A percentile compares a stretch with the other conserved stretches of the same genome.
Conservation (phyloP, 768 basidiomycete genomes). For the Candolleomyces eurysporus region DNA sequence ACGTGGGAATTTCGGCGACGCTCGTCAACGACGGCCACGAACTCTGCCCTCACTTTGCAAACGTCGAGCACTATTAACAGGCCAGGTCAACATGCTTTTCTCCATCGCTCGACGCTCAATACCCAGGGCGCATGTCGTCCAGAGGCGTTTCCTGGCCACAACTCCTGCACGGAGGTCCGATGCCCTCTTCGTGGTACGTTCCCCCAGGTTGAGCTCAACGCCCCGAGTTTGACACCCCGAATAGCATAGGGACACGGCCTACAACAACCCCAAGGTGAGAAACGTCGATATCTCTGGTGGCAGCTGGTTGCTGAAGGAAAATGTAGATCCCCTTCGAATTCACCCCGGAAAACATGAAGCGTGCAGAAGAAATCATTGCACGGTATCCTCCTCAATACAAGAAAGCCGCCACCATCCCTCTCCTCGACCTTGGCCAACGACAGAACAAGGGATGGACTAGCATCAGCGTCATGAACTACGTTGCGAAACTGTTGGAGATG, state of each 20-base stretch:
- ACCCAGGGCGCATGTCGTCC: conserved; percentile 14
- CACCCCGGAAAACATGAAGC: conserved; percentile 75
- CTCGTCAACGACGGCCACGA: conserved; percentile 13
- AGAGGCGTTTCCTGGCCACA: conserved; percentile 39
- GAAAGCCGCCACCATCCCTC: conserved; percentile 96
- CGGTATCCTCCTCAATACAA: conserved; percentile 97
- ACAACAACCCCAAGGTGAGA: conserved; percentile 88
- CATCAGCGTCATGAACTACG: conserved; percentile 98
- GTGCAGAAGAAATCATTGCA: conserved; percentile 85
- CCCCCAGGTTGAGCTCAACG: conserved; percentile 5
- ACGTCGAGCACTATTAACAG: conserved; percentile 3
- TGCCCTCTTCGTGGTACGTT: conserved; percentile 82
- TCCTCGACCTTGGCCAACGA: conserved; percentile 93
- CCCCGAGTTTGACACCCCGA: conserved; percentile 12
- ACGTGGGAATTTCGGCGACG: conserved; percentile 13
- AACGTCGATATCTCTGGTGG: too few relatives aligned
- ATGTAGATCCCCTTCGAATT: conserved; percentile 88
- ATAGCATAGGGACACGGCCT: conserved; percentile 91
- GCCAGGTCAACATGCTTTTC: conserved; percentile 25
- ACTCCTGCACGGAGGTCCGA: conserved; percentile 62
- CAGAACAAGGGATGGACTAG: conserved; percentile 99
- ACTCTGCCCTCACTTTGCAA: conserved; percentile 6
- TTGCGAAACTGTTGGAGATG: conserved; percentile 90
- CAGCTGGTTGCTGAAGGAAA: conserved; percentile 3
- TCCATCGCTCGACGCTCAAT: conserved; percentile 32